Evolutionary conservation across 345 rosid species (phyloP).

Genomic region (Cochlearia excelsa): DNA sequence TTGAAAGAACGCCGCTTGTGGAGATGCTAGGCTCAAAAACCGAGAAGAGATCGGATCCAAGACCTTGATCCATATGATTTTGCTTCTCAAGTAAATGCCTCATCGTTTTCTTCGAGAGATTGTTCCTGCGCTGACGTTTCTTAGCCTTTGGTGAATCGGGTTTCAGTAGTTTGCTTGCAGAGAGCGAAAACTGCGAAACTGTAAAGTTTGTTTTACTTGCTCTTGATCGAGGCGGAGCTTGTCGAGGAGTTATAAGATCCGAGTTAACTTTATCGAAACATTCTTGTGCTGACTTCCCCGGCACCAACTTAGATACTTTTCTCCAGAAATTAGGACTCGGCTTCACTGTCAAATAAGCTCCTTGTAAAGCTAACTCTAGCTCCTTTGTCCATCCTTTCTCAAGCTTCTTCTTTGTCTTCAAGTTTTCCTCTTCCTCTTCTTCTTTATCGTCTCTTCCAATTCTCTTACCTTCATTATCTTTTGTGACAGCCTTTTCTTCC

Average conservation of each 20-base stretch:
- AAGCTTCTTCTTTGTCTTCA: constrained; percentile 30
- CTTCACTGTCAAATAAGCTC: constrained; percentile 67
- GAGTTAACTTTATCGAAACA: constrained; percentile 76
- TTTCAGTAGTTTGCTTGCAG: constrained; percentile 69
- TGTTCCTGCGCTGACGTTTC: constrained; percentile 38
- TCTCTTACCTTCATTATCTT: constrained; percentile 25
- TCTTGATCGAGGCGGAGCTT: constrained; percentile 54
- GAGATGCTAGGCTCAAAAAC: constrained; percentile 54
- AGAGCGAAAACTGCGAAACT: constrained; percentile 47
- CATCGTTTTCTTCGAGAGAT: constrained; percentile 46
- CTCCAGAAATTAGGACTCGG: constrained; percentile 83
- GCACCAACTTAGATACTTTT: constrained; percentile 75
- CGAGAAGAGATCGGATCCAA: constrained; percentile 65
- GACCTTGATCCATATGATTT: constrained; percentile 38
- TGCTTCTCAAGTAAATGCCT: constrained; percentile 66
- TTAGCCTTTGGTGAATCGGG: constrained; percentile 39
- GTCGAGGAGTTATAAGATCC: constrained; percentile 57
- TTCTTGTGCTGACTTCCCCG: constrained; percentile 79
- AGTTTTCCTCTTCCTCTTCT: constrained; percentile 27
- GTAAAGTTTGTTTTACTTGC: constrained; percentile 38
- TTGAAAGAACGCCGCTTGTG: constrained; percentile 37
- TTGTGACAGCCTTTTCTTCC: constrained; percentile 10
- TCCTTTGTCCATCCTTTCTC: constrained; percentile 63
- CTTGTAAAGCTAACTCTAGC: constrained; percentile 65
- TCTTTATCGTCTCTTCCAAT: not conserved